These are phyloP conservation scores for Arabis hirsuta DNA, from an alignment of 345 rosid genomes.

Conservation along the genomic window DNA sequence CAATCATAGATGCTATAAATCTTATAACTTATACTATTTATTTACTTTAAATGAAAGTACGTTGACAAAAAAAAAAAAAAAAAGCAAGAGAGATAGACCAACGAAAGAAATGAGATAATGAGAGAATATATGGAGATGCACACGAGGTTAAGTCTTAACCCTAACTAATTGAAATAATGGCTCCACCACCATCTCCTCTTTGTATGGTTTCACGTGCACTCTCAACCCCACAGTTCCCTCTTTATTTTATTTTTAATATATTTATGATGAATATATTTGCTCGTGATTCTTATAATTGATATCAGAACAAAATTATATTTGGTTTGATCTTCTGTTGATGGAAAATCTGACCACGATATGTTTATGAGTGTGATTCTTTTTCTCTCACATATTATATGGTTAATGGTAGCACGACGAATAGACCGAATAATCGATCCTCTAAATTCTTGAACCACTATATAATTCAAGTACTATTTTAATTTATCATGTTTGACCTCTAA, in stretches of 20 bases:
- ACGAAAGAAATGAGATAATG: slow-evolving; percentile 15
- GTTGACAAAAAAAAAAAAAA: too few species aligned
- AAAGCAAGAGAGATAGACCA: not conserved
- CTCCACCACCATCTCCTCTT: slow-evolving; percentile 37
- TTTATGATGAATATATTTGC: slow-evolving; percentile 1
- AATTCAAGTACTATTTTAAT: too few species aligned
- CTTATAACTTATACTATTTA: not conserved
- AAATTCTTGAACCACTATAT: too few species aligned
- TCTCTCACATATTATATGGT: not conserved
- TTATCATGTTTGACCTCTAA: too few species aligned
- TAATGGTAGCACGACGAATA: not conserved
- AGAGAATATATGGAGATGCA: slow-evolving; percentile 40
- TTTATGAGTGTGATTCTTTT: not conserved
- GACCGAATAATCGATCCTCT: not conserved
- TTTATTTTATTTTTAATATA: not conserved
- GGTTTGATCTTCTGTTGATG: not conserved
- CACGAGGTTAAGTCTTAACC: slow-evolving; percentile 43
- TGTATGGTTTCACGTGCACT: slow-evolving; percentile 32
- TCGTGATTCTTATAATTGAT: slow-evolving; percentile 13
- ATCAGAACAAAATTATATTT: not conserved
- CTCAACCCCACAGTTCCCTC: slow-evolving; percentile 22
- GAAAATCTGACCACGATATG: not conserved
- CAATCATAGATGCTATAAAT: not conserved
- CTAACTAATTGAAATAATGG: slow-evolving; percentile 38
- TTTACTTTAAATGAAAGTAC: not conserved